Evolutionary conservation across 306 rosid genomes (phyloP), one percentile per base, ranked within the genome.

Genomic region (Pachyrhizus erosus): DNA sequence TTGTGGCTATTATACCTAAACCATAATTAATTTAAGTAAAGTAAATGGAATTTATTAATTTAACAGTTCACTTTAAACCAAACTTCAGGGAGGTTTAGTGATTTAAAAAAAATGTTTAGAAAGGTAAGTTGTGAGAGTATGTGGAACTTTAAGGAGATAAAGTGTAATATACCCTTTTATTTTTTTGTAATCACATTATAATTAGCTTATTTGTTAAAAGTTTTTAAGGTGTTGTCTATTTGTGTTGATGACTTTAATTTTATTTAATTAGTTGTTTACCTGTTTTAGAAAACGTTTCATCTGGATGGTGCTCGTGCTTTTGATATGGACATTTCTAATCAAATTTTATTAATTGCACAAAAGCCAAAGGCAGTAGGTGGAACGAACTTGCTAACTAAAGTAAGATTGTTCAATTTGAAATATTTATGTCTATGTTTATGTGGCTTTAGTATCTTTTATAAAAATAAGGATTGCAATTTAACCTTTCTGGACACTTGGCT

Each of bases 301-400:
- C 87, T 92, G 52, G 91, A 87, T 29, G 93, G 96, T 64, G 94
- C 96, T 42, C 94, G 89, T 26, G 72, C 87, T 33, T 86, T 96
- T 78, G 99, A 96, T 78, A 57, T 93, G 73, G 90, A 92, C 83
- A 82, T 83, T 70, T 84, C 92, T 46, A 87, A 88, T 84, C 88
- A 93, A 87, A 83, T 90, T 79, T 20, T 93, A 79, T 87, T 93
- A 85, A 82, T 89, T 29, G 88, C 98, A n/a, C 91, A 88, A 85
- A 96, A 88, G 89, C 87, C 84, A 75, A 84, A 79, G 73, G 87
- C 77, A 42, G 82, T 87, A 39, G 94, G 91, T 80, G 91, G 88
- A 69, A 42, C 49, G 0, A 82, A 81, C 80, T 14, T 79, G 55
- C 87, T 96, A 49, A 85, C 96, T 60, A 96, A 93, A 89, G 99